These are phyloP conservation scores for Lentinus brumalis DNA, from an alignment of 768 basidiomycete genomes.

Conservation along the genomic window DNA sequence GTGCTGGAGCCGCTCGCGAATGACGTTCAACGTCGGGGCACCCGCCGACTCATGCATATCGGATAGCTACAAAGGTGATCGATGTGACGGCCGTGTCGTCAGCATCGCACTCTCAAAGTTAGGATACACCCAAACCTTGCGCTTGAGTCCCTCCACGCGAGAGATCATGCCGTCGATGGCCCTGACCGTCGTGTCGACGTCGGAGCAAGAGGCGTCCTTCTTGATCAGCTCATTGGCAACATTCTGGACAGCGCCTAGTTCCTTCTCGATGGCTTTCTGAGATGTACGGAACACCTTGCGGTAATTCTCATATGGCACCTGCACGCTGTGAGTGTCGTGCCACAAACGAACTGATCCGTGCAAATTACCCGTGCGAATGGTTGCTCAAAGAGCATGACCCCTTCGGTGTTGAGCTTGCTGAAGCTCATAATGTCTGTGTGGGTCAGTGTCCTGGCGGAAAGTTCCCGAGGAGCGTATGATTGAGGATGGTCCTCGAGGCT, in stretches of 20 bases:
- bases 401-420: slow-evolving; percentile 69
- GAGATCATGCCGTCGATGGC: slow-evolving; percentile 76
- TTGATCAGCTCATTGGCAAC: slow-evolving; percentile 59
- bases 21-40: slow-evolving; percentile 65
- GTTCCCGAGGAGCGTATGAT: background rate
- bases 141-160: slow-evolving; percentile 77
- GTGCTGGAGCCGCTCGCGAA: slow-evolving; percentile 74
- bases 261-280: slow-evolving; percentile 81
- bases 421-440: slow-evolving; percentile 21
- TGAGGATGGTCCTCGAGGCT: background rate
- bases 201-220: slow-evolving; percentile 33
- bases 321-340: background rate
- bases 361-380: slow-evolving; percentile 69
- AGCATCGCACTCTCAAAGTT: background rate
- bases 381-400: slow-evolving; percentile 80
- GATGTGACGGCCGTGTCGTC: background rate
- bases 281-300: slow-evolving; percentile 84
- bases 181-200: slow-evolving; percentile 48
- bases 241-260: slow-evolving; percentile 61
- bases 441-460: background rate
- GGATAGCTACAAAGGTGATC: slow-evolving; percentile 43
- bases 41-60: slow-evolving; percentile 51
- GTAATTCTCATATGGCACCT: slow-evolving; percentile 92
- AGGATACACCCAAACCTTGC: slow-evolving; percentile 59
- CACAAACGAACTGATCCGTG: background rate